Evolutionary conservation across 2,329 filamentous ascomycete genomes (phyloP), one percentile per base, ranked within the genome.

Genomic region (Colletotrichum noveboracense): DNA sequence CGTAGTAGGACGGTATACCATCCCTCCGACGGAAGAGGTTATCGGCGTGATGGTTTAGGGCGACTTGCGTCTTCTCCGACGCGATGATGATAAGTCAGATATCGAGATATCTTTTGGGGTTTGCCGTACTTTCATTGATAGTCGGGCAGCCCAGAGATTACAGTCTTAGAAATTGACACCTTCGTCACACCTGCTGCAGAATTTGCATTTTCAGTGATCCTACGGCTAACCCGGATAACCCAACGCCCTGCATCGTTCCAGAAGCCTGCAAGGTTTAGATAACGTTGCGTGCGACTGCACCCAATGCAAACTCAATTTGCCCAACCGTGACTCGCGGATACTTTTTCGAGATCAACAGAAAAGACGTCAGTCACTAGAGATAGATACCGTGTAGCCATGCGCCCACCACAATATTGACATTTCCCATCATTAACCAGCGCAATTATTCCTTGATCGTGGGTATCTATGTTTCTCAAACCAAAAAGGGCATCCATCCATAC

Each of bases 1-100:
- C 74, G 74, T 75, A 36, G 70, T 75, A 75, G 74, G 74, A 75
- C 74, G 74, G 74, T 71, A 74, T 64, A 75, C 66, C 66, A 48
- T 75, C 26, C 18, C 62, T 30, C 66, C 74, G 71, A 75, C 28
- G 52, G 71, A 75, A 61, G 74, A 76, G 55, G 55, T 76, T 65
- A 60, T 69, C 55, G 66, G 74, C 66, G 61, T 43, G 70, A 66
- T 32, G 74, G 74, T 74, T 74, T n/a, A 74, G 74, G 74, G 71
- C 71, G 74, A 75, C 74, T 75, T 76, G 74, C 74, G 71, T 75
- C 74, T 62, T 66, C 64, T n/a, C 18, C 52, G 71, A 70, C 71
- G 74, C 74, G 36, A 69, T 62, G 71, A 76, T 62, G 66, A 70
- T 52, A 64, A n/a, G 36, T 60, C 61, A 76, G 21, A 70, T 75